Conservation (phyloP, 192 early-diverging fungal species). For the Coemansia sp. region DNA sequence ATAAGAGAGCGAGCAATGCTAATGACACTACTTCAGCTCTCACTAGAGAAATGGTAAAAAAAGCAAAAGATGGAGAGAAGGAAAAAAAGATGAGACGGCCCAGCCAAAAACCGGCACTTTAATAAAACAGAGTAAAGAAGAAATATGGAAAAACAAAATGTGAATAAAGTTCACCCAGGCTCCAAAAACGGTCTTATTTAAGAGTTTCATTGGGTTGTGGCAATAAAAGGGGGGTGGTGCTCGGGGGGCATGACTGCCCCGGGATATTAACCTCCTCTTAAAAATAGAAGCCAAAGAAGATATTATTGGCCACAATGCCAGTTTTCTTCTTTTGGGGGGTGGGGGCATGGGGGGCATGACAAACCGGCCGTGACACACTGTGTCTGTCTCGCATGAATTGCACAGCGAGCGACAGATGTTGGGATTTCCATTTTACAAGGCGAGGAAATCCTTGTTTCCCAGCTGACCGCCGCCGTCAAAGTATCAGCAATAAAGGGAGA, state of each 20-base stretch:
- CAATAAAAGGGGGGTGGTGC: neutral
- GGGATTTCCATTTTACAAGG: slow-evolving; percentile 4
- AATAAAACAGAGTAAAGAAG: slow-evolving; percentile 8
- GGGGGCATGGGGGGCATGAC: neutral
- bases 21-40: no score
- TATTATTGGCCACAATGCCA: neutral
- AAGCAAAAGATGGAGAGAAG: neutral
- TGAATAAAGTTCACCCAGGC: slow-evolving; percentile 8
- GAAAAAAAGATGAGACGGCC: slow-evolving; percentile 2
- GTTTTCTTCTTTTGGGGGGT: neutral
- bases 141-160: slow-evolving; percentile 5
- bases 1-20: no score
- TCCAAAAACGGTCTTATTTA: slow-evolving; percentile 12
- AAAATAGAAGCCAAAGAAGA: neutral
- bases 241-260: neutral
- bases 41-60: slow-evolving; percentile 6
- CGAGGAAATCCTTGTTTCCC: neutral
- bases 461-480: neutral
- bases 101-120: slow-evolving; percentile 8
- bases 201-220: neutral
- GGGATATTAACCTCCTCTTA: neutral
- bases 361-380: neutral
- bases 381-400: slow-evolving; percentile 3
- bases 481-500: neutral
- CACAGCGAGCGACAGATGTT: neutral